Conservation (phyloP, 495 filamentous ascomycete species). For the Podospora australis region DNA sequence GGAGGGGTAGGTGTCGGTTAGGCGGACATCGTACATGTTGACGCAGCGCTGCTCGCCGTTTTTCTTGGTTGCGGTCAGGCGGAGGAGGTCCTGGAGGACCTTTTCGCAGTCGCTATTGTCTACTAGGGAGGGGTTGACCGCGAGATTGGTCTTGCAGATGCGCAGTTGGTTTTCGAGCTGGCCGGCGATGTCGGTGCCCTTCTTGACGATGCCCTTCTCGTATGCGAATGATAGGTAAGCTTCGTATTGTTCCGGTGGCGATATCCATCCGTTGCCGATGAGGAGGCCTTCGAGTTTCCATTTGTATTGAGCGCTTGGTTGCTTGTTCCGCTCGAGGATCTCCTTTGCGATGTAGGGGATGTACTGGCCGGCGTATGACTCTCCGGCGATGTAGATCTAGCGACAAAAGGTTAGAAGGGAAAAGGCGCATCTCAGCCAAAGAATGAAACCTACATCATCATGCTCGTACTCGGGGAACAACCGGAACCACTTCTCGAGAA, state of each 20-base stretch:
- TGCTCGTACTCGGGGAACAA: slow-evolving; percentile 88
- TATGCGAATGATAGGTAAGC: slow-evolving; percentile 76
- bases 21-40: slow-evolving; percentile 94
- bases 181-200: slow-evolving; percentile 56
- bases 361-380: slow-evolving; percentile 95
- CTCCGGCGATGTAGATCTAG: slow-evolving; percentile 87
- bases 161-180: slow-evolving; percentile 45
- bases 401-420: slow-evolving; percentile 12
- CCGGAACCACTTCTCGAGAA: slow-evolving; percentile 83
- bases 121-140: slow-evolving; percentile 57
- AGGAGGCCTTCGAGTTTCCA: slow-evolving; percentile 87
- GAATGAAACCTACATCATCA: slow-evolving; percentile 69
- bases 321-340: slow-evolving; percentile 77
- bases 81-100: slow-evolving; percentile 63
- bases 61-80: slow-evolving; percentile 43
- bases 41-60: slow-evolving; percentile 52
- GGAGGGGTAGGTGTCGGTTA: slow-evolving; percentile 61
- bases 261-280: slow-evolving; percentile 97
- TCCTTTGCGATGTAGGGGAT: slow-evolving; percentile 92
- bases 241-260: slow-evolving; percentile 83
- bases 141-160: slow-evolving; percentile 57
- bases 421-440: background rate
- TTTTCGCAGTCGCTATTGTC: slow-evolving; percentile 63
- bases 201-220: slow-evolving; percentile 61
- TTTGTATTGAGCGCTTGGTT: slow-evolving; percentile 25